Percentiles rank a stretch among this genome's conserved stretches.
Evolutionary conservation across 75 land plant genomes (phyloP).

Genomic region (Ceratopteris richardii): DNA sequence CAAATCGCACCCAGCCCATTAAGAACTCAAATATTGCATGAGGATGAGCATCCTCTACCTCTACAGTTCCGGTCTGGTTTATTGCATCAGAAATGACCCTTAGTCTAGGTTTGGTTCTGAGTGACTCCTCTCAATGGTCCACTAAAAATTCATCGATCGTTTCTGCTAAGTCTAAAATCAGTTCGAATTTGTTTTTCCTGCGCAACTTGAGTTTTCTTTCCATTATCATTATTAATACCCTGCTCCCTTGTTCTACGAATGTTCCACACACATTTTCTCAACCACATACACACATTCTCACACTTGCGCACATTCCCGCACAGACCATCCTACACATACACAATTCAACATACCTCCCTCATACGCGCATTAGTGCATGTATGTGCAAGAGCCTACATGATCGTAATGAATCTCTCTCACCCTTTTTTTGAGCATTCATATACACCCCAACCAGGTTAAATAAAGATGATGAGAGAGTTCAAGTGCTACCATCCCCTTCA

Average conservation of each 20-base stretch:
- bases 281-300: too few relatives aligned
- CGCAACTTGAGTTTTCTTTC: constrained; percentile 5
- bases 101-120: constrained; percentile 14
- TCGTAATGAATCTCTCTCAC: too few relatives aligned
- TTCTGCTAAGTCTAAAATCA: constrained; percentile 18
- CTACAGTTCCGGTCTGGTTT: constrained; percentile 10
- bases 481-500: too few relatives aligned
- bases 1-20: neutral
- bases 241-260: constrained; percentile 5
- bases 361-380: too few relatives aligned
- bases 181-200: constrained; percentile 14
- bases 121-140: constrained; percentile 11
- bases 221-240: constrained; percentile 4
- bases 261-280: too few relatives aligned
- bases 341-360: too few relatives aligned
- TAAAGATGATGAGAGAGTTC: too few relatives aligned
- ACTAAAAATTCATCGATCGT: constrained; percentile 15
- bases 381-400: too few relatives aligned
- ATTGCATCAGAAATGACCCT: constrained; percentile 20
- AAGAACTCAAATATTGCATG: constrained; percentile 6
- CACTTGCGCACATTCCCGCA: too few relatives aligned
- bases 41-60: constrained; percentile 11
- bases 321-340: too few relatives aligned
- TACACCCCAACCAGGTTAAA: too few relatives aligned
- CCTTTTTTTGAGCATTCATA: too few relatives aligned